Percentiles rank a stretch among this genome's conserved stretches.
Evolutionary conservation across 148 eudicot genomes (phyloP).

Genomic region (Camellia sinensis): DNA sequence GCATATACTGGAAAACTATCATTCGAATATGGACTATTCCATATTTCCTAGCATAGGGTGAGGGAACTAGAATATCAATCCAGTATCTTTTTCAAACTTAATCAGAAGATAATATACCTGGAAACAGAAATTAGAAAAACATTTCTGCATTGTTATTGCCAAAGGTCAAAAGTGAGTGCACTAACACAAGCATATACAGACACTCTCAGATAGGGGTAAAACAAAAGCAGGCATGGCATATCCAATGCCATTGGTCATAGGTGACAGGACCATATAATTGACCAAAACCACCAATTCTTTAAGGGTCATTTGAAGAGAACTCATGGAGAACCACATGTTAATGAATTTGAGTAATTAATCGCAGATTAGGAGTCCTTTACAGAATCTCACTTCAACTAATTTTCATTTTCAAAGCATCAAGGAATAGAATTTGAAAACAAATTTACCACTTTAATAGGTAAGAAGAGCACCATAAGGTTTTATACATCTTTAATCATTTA

Average conservation of each 20-base stretch:
- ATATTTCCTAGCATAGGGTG: slow-evolving; percentile 65
- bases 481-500: not conserved
- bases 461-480: not conserved
- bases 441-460: not conserved
- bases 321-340: not conserved
- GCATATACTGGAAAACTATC: slow-evolving; percentile 85
- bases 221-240: not conserved
- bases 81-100: not conserved
- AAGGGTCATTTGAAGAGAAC: not conserved
- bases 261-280: not conserved
- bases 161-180: not conserved
- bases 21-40: slow-evolving; percentile 94
- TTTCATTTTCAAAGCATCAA: not conserved
- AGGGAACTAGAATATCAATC: not conserved
- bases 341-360: not conserved
- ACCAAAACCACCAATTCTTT: not conserved
- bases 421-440: not conserved
- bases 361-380: not conserved
- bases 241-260: not conserved
- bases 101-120: not conserved
- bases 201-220: not conserved
- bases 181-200: not conserved
- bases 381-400: not conserved
- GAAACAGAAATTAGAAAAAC: not conserved
- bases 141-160: not conserved